These are phyloP conservation scores for Aspergillus proliferans DNA, from an alignment of 2,329 filamentous ascomycete species.

Conservation along the genomic window DNA sequence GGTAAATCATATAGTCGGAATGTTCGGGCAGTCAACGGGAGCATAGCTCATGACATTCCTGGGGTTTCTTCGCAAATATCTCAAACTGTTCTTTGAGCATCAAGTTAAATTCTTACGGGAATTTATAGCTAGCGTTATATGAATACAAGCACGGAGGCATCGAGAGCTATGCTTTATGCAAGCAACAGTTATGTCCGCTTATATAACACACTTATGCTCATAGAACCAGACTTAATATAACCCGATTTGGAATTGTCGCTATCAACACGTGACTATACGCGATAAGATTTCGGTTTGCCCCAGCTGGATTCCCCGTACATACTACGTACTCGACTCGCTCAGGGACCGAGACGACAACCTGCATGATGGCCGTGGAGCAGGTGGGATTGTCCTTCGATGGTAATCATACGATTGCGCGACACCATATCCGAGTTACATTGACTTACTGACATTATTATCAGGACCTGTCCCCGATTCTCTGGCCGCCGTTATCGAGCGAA, in stretches of 20 bases:
- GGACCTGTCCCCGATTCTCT: conserved; percentile 18
- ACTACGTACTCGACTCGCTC: background rate
- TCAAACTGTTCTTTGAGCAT: background rate
- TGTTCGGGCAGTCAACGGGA: conserved; percentile 22
- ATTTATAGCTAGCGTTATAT: background rate
- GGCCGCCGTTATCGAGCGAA: conserved; percentile 16
- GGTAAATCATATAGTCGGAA: conserved; percentile 16
- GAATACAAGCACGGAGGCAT: background rate
- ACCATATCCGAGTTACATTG: background rate
- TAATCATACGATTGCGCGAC: background rate
- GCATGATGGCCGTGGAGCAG: conserved; percentile 12
- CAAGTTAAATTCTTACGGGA: background rate
- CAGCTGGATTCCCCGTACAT: too few species aligned
- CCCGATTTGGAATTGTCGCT: background rate
- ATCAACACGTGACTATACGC: background rate
- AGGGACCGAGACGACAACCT: conserved; percentile 1
- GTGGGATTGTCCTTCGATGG: conserved; percentile 10
- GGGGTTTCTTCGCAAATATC: background rate
- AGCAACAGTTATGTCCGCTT: background rate
- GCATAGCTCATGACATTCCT: conserved; percentile 13
- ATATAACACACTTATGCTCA: background rate
- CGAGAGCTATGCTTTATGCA: background rate
- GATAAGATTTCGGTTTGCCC: background rate
- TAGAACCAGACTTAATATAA: background rate
- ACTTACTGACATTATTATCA: conserved; percentile 6